phyloP scores from a whole-genome alignment of 2,329 filamentous ascomycete species.

The Xylaria sp. region DNA sequence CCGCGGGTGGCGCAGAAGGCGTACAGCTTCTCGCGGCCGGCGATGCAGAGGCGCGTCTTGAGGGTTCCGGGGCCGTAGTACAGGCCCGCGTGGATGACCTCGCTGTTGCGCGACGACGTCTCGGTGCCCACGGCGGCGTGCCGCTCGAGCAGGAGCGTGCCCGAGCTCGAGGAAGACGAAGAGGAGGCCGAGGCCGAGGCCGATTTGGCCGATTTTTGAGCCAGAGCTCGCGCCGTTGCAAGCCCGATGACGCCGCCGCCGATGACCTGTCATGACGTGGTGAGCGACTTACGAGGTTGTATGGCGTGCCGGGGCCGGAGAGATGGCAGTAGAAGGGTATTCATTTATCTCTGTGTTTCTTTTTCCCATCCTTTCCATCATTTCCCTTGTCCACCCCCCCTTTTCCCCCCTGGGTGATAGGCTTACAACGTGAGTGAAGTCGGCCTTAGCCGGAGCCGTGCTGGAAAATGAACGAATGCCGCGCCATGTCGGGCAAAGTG shows the following conservation, averaged over 20 bases:
- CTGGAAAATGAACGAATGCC: conserved; percentile 45
- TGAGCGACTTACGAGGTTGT: conserved; percentile 15
- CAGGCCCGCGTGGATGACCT: conserved; percentile 95
- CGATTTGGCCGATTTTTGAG: conserved; percentile 51
- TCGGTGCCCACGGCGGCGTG: conserved; percentile 82
- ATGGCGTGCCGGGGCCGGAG: too few species aligned
- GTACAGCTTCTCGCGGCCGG: conserved; percentile 82
- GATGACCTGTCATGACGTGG: conserved; percentile 57
- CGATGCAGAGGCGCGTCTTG: conserved; percentile 85
- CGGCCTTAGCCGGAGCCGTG: conserved; percentile 45
- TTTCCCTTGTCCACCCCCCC: too few species aligned
- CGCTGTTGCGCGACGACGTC: conserved; percentile 89
- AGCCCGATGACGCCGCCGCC: conserved; percentile 79
- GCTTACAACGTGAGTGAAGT: conserved; percentile 54
- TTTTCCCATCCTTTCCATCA: too few species aligned
- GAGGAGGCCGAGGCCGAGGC: conserved; percentile 55
- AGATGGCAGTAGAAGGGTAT: too few species aligned
- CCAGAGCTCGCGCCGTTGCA: conserved; percentile 79
- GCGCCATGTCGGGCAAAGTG: background rate
- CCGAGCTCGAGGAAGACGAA: conserved; percentile 50
- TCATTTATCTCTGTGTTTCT: too few species aligned
- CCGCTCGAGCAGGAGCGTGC: conserved; percentile 83
- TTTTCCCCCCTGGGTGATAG: background rate
- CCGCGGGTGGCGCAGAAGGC: conserved; percentile 73
- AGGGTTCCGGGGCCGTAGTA: conserved; percentile 84